Evolutionary conservation across 345 rosid species (phyloP), one percentile per base, ranked within the genome.

Genomic region (Arabidopsis arenosa): DNA sequence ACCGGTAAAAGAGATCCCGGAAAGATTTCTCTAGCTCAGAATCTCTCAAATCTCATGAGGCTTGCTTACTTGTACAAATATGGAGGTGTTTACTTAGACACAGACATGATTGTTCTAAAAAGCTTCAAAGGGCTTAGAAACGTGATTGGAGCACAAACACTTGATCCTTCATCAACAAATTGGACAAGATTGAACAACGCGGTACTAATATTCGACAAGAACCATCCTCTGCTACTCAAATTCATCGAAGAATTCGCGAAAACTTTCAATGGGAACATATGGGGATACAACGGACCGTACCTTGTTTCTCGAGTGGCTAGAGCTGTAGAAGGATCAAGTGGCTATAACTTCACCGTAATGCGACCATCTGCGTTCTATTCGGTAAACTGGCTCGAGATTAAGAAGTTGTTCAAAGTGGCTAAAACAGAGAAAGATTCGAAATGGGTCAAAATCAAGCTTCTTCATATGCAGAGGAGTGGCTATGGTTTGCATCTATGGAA

Each of bases 211-310:
- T 88, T 93, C 37, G 96, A 93, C 36, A 73, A 66, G 80, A 81
- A 79, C 0, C 98, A 91, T 68, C 96, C 91, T 7, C 84, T 89
- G 35, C 6, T 93, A 2, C 73, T 80, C 32, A 83, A 82, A 52
- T 91, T 93, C 80, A 85, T 93, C 0, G 77, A 86, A 75, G 98
- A 91, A 64, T 89, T 88, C 53, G 90, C 91, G 2, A 40, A 66
- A 7, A 89, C 89, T 10, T 93, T 91, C 56, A 83, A 91, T 17
- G 97, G 93, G 14, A 88, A 80, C 68, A 85, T 80, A 77, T 93
- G 97, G 96, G 96, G 97, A 5, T 85, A 93, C 33, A 93, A 91
- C 9, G 97, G 98, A 6, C 98, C 98, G 0, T 88, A 89, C 68
- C 55, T 93, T 68, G 91, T 91, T 33, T 91, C 93, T 18, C 80